phyloP scores from a whole-genome alignment of 1,284 basidiomycete genomes.

The Testicularia cyperi region DNA sequence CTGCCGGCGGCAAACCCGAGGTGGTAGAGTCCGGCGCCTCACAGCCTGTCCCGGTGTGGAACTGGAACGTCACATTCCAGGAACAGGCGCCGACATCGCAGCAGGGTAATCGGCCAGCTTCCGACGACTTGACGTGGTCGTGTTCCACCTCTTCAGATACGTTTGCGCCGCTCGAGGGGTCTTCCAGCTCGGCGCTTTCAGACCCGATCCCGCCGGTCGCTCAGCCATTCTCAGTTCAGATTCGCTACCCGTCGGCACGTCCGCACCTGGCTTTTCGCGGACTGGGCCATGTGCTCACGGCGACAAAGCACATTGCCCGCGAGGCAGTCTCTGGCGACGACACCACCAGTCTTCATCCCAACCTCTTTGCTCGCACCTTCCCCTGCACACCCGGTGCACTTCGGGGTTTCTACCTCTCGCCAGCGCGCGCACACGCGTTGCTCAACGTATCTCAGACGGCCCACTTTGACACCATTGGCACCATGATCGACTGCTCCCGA shows the following conservation, averaged over 20 bases:
- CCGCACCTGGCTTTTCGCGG: slow-evolving; percentile 37
- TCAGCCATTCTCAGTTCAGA: slow-evolving; percentile 3
- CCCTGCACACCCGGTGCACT: background rate
- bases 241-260: slow-evolving; percentile 12
- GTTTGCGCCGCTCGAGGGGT: slow-evolving; percentile 10
- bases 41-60: slow-evolving; percentile 5
- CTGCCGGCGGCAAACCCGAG: no score
- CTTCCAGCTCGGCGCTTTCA: no score
- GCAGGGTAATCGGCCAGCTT: background rate
- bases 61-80: slow-evolving; percentile 22
- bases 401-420: slow-evolving; percentile 8
- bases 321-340: background rate
- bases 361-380: slow-evolving; percentile 8
- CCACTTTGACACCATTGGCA: slow-evolving; percentile 51
- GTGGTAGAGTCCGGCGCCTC: no score
- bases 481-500: slow-evolving; percentile 61
- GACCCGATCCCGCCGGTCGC: slow-evolving; percentile 2
- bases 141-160: slow-evolving; percentile 16
- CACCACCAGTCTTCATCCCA: slow-evolving; percentile 3
- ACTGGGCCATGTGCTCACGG: slow-evolving; percentile 40
- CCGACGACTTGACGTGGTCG: slow-evolving; percentile 3
- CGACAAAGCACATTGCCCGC: slow-evolving; percentile 9
- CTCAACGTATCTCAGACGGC: slow-evolving; percentile 26
- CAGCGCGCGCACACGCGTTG: slow-evolving; percentile 3
- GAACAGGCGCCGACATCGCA: background rate